Evolutionary conservation across 805 yeast species (phyloP), one percentile per base, ranked within the genome.

Genomic region (Yamadazyma insecticola): DNA sequence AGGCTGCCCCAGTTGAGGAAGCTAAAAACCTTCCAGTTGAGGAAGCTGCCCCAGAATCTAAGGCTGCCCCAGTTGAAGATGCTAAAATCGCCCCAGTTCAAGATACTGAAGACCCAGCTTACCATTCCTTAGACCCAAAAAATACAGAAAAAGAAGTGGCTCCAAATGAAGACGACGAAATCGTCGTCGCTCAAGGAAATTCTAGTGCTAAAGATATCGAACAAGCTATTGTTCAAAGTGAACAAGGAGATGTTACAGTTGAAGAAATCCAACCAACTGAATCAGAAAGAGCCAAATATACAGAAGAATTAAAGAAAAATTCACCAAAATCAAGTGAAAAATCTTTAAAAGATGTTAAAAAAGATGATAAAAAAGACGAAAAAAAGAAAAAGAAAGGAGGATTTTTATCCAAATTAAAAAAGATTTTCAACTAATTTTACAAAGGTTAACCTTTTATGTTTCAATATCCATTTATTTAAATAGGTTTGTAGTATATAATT

Each of bases 211-310:
- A 51, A 22, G 59, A 55, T 19, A 48, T 60, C 29, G 63, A 53
- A 34, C 53, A 57, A 27, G 60, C 56, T 26, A 50, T 63, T 30
- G 51, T 48, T 23, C 63, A 65, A 28, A 48, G 51, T 32, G 64
- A 53, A 41, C 53, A 53, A 20, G 60, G 57, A 22, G 60, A 55
- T 24, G 62, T 58, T 11, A 51, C 57, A 17, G 53, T 64, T 23
- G 70, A 64, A 47, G 68, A 65, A 45, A 55, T 65, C 43, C 48
- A 61, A 43, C 70, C 70, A 13, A 58, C 66, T 22, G 55, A 50
- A 18, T 51, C 61, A 17, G 67, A 65, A 47, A 61, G 58, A 22
- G 53, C 51, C 26, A 49, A 51, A 42, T 54, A 62, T 36, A 51
- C 61, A 16, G 49, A 54, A 34, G 61, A 61, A 37, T 69, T 64